A percentile compares a stretch with the other conserved stretches of the same genome.
Evolutionary conservation across 768 basidiomycete genomes (phyloP).

Genomic region (Pleurotus ostreatus): DNA sequence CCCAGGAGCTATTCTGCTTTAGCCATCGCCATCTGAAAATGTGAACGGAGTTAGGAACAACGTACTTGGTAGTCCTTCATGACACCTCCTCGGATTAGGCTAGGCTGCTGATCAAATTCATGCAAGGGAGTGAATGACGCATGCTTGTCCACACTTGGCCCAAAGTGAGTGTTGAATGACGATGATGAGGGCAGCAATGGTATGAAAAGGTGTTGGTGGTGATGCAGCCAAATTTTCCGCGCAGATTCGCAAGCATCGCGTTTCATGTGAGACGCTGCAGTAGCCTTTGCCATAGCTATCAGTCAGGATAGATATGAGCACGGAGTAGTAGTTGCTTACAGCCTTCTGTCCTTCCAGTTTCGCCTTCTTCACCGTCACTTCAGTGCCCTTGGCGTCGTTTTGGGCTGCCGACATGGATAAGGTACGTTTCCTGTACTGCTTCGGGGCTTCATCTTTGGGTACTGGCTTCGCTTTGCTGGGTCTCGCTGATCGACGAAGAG

Average conservation of each 20-base stretch:
- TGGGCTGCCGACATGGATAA: constrained; percentile 1
- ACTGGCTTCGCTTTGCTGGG: neutral
- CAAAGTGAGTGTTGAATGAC: constrained; percentile 32
- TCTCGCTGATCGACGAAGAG: neutral
- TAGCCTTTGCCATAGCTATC: constrained; percentile 27
- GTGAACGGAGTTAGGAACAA: too few species aligned
- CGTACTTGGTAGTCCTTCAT: constrained; percentile 73
- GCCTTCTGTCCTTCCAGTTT: constrained; percentile 10
- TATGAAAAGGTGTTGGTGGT: constrained; percentile 39
- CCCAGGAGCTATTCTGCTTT: constrained; percentile 45
- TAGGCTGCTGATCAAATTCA: constrained; percentile 42
- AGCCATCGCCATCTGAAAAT: neutral
- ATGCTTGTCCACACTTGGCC: constrained; percentile 19
- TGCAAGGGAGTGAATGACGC: constrained; percentile 30
- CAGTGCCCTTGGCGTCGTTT: neutral
- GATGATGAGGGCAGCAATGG: constrained; percentile 40
- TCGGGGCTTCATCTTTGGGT: neutral
- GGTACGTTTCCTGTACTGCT: constrained; percentile 1
- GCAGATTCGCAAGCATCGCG: constrained; percentile 35
- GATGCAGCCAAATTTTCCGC: constrained; percentile 41
- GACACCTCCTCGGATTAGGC: constrained; percentile 45
- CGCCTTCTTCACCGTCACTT: constrained; percentile 5
- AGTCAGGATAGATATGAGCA: too few species aligned
- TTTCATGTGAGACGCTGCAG: constrained; percentile 31
- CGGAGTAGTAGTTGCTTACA: constrained; percentile 1